Evolutionary conservation across 1,284 basidiomycete genomes (phyloP).

Genomic region (Xerocomus amazonicus): DNA sequence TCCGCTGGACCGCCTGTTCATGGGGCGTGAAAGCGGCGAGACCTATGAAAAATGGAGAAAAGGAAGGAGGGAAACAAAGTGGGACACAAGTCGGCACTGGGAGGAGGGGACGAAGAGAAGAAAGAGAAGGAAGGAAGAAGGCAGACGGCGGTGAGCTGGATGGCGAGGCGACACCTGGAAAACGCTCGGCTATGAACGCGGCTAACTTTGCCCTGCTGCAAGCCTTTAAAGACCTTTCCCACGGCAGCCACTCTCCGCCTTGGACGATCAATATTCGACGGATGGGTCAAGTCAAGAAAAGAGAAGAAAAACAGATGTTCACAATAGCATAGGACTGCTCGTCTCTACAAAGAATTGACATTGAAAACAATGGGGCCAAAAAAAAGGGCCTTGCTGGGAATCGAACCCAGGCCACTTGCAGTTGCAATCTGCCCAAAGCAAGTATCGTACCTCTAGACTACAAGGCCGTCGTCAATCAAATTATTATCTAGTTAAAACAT

Average conservation of each 20-base stretch:
- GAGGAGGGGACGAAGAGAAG: not conserved
- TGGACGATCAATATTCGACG: not conserved
- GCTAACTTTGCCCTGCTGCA: constrained; percentile 19
- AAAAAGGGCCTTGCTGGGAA: constrained; percentile 40
- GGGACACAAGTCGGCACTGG: no score
- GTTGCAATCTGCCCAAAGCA: constrained; percentile 40
- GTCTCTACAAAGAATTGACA: not conserved
- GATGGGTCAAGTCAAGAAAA: not conserved
- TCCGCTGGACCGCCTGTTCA: constrained; percentile 37
- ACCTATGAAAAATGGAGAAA: not conserved
- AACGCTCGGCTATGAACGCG: constrained; percentile 17
- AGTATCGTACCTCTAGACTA: constrained; percentile 53
- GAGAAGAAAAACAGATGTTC: not conserved
- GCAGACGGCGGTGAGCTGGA: constrained; percentile 1
- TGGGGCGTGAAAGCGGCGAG: constrained; percentile 4
- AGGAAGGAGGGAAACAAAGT: not conserved
- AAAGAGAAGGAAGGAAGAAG: constrained; percentile 19
- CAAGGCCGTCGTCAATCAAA: constrained; percentile 28
- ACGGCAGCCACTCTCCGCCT: constrained; percentile 11
- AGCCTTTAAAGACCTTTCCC: constrained; percentile 13
- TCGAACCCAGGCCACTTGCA: constrained; percentile 53
- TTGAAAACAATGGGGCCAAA: constrained; percentile 14
- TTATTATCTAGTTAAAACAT: not conserved
- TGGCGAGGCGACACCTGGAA: constrained; percentile 16
- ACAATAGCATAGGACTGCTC: not conserved